Base-by-base conservation (phyloP, 2,329 filamentous ascomycete species). In the Colletotrichum viniferum region DNA sequence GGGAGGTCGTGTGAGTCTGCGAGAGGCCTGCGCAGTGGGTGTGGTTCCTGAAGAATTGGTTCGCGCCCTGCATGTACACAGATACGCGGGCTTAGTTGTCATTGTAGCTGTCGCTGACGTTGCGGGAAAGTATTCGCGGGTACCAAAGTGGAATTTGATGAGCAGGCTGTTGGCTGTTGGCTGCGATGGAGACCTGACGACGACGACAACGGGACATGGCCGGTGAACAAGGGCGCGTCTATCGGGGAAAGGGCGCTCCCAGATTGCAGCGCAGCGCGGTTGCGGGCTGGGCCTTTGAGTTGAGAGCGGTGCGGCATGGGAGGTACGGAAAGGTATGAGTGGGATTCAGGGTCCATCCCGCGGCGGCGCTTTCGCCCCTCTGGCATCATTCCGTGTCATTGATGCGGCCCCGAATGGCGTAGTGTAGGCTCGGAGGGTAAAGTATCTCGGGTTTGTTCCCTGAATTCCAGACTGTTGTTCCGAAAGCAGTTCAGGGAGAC, bases 311-410 rank as follows among this genome's bases (percentile, higher is more conserved):
- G 36, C 24, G 48, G 48, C 48, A 55, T 55, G 48, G n/a, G 6
- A 24, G 18, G 36, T 16, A 60, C 18, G n/a, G n/a, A 56, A 56
- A 24, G 60, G 14, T 62, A 36, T 71, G 36, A 28, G 63, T 16
- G 38, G 38, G 38, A 36, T 62, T 62, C 66, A 74, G 67, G 60
- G 67, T 65, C 71, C 66, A 32, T 70, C 67, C 60, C 58, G 34
- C 36, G 21, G 34, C 69, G 52, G 61, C 62, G 72, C 34, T 36
- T 56, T 70, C 70, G 71, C 38, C 43, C 71, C 66, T 71, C 48
- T 65, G 36, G 52, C 52, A 74, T 66, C 61, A 71, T 71, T 71
- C 36, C 72, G 61, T 66, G 72, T 38, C 36, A 72, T 74, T 48
- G 55, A 62, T 43, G 12, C 36, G 18, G 16, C 52, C 38, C 56